Conservation (phyloP, 768 basidiomycete species). For the Hypsizygus marmoreus region DNA sequence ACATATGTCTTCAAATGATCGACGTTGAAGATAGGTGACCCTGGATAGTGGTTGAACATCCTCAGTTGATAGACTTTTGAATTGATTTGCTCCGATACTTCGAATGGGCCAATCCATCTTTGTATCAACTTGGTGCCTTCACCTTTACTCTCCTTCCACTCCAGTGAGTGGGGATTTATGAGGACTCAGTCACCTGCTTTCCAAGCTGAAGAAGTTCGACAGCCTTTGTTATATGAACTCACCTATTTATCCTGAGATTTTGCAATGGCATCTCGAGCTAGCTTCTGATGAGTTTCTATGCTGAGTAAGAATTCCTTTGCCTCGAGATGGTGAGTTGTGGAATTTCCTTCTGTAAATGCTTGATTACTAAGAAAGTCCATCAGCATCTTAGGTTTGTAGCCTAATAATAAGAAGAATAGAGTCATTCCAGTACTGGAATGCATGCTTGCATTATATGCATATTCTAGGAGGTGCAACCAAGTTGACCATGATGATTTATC, state of each 20-base stretch:
- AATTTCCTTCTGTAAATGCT: constrained; percentile 19
- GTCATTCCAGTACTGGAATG: constrained; percentile 25
- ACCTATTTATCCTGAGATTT: no score
- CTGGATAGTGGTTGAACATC: constrained; percentile 24
- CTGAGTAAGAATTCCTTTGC: no score
- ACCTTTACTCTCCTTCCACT: constrained; percentile 21
- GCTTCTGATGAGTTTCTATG: no score
- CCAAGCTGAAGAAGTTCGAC: constrained; percentile 14
- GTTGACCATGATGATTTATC: constrained; percentile 26
- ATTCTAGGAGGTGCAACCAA: constrained; percentile 24
- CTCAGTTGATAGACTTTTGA: constrained; percentile 22
- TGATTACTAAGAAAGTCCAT: constrained; percentile 19
- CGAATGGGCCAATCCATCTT: constrained; percentile 24
- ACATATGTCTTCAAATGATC: constrained; percentile 22
- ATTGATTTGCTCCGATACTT: constrained; percentile 25
- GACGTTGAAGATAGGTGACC: constrained; percentile 25
- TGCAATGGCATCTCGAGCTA: no score
- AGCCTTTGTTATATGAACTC: constrained; percentile 20
- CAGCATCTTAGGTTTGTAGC: constrained; percentile 22
- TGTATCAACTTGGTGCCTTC: constrained; percentile 25
- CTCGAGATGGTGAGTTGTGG: no score
- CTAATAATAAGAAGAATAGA: constrained; percentile 29
- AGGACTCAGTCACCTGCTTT: constrained; percentile 20
- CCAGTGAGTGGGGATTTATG: constrained; percentile 27
- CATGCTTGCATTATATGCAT: constrained; percentile 30